phyloP scores from a whole-genome alignment of 768 basidiomycete species.

The Mrakia hoshinonis region DNA sequence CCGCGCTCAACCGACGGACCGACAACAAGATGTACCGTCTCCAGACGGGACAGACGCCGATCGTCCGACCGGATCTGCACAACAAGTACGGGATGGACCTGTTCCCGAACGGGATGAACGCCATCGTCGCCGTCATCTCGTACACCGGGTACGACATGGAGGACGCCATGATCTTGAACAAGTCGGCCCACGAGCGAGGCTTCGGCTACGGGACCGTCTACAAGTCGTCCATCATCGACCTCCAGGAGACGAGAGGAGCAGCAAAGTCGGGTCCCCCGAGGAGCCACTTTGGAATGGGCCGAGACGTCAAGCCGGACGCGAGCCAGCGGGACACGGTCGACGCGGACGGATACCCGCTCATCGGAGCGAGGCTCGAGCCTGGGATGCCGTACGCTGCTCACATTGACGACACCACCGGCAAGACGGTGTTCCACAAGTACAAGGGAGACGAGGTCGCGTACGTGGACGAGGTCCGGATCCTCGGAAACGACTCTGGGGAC shows the following conservation, averaged over 20 bases:
- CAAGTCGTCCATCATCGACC: slow-evolving; percentile 84
- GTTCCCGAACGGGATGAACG: slow-evolving; percentile 97
- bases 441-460: slow-evolving; percentile 89
- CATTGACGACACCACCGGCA: slow-evolving; percentile 70
- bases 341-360: slow-evolving; percentile 69
- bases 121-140: slow-evolving; percentile 97
- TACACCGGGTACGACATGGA: slow-evolving; percentile 99
- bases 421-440: slow-evolving; percentile 82
- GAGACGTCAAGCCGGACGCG: slow-evolving; percentile 55
- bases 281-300: slow-evolving; percentile 79
- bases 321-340: slow-evolving; percentile 54
- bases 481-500: slow-evolving; percentile 81
- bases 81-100: slow-evolving; percentile 96
- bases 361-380: slow-evolving; percentile 59
- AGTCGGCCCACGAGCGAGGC: slow-evolving; percentile 94
- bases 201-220: slow-evolving; percentile 95
- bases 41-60: slow-evolving; percentile 87
- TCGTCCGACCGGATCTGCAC: slow-evolving; percentile 85
- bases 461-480: slow-evolving; percentile 79
- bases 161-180: slow-evolving; percentile 99
- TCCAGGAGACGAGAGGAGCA: slow-evolving; percentile 68
- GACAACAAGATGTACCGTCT: slow-evolving; percentile 97
- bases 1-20: slow-evolving; percentile 79
- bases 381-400: slow-evolving; percentile 82
- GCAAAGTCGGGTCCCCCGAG: slow-evolving; percentile 52